Evolutionary conservation across 768 basidiomycete species (phyloP), one percentile per base, ranked within the genome.

Genomic region (Nevesoporus exiguus): DNA sequence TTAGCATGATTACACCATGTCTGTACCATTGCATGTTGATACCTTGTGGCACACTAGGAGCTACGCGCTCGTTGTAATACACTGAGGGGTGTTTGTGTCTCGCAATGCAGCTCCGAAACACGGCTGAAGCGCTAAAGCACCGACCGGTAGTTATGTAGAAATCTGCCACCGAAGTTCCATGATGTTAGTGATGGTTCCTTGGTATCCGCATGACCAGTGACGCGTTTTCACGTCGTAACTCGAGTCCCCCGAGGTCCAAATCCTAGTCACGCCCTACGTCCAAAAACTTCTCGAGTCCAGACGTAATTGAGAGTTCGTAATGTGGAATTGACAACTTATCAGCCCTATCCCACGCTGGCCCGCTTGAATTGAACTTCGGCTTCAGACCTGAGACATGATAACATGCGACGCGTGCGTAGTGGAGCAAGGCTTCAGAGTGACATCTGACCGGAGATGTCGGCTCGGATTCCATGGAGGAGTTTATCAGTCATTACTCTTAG

Each of bases 21-120:
- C 57, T 67, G 65, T 67, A 67, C 52, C 56, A 55, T 54, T 57
- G 29, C 59, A 61, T 55, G 58, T 53, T 61, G 64, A 64, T 64
- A 60, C 8, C 30, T 15, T 30, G 30, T 41, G 49, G 44, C 54
- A 48, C 47, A 55, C 47, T 57, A 43, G 34, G 46, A 58, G 47
- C 43, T 6, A 33, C 31, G 41, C 42, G 29, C 45, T 57, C 56
- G 24, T 54, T 47, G 39, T 56, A 49, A 52, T 17, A 52, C 33
- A 34, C 39, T 39, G 44, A 31, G 49, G 21, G 45, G 15, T 27
- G 37, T 27, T 31, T 19, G 21, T 14, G 6, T 17, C 45, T 29
- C 30, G 48, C 34, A 34, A 30, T 5, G 24, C 39, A 39, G 30
- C 15, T 42, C 27, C 47, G 24, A 43, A 50, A 48, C 25, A 30